Percentiles rank a stretch among this genome's conserved stretches.
Conservation (phyloP, 2,329 filamentous ascomycete genomes). For the Trichophyton schoenleinii region DNA sequence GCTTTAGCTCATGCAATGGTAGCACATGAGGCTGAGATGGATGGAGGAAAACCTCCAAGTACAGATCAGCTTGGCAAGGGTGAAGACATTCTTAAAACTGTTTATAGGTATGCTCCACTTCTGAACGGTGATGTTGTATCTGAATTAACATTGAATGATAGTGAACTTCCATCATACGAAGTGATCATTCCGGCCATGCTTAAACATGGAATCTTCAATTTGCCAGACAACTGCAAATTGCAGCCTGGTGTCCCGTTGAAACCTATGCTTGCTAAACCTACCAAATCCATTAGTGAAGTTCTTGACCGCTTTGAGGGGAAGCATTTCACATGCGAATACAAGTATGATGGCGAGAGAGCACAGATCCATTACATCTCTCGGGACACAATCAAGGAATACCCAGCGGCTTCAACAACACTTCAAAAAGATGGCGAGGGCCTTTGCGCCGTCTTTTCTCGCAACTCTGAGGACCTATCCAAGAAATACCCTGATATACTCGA, state of each 20-base stretch:
- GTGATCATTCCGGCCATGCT: conserved; percentile 85
- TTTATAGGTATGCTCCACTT: conserved; percentile 55
- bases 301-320: conserved; percentile 92
- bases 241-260: conserved; percentile 90
- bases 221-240: conserved; percentile 77
- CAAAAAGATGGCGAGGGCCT: conserved; percentile 58
- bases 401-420: conserved; percentile 46
- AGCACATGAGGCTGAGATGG: conserved; percentile 62
- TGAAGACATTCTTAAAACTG: conserved; percentile 73
- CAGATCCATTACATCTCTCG: conserved; percentile 95
- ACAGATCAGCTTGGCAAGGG: conserved; percentile 69
- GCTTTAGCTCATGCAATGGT: conserved; percentile 81
- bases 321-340: conserved; percentile 96
- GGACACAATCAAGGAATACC: conserved; percentile 57
- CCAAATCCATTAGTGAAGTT: conserved; percentile 95
- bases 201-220: conserved; percentile 68
- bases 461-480: conserved; percentile 91
- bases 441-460: conserved; percentile 88
- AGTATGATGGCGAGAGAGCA: conserved; percentile 96
- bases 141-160: conserved; percentile 27
- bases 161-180: conserved; percentile 89
- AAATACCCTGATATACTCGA: conserved; percentile 94
- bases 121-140: background rate
- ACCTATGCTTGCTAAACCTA: conserved; percentile 96
- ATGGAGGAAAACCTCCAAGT: conserved; percentile 55